Percentiles rank a stretch among this genome's conserved stretches.
These are phyloP conservation scores for Meripilus lineatus DNA, from an alignment of 1,284 basidiomycete species.

Conservation along the genomic window DNA sequence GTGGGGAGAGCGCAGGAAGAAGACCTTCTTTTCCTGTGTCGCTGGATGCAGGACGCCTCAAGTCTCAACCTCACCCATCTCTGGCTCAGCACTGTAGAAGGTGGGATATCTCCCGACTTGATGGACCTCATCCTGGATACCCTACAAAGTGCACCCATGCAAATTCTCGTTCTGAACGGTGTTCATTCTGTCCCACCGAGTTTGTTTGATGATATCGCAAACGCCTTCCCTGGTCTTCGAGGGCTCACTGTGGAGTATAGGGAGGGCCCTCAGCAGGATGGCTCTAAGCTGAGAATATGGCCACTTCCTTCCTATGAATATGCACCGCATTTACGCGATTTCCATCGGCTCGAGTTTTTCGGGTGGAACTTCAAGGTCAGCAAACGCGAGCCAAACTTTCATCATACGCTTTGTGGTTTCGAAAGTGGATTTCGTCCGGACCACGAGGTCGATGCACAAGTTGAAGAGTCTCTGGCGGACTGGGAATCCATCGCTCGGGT, in stretches of 20 bases:
- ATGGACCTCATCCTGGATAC: neutral
- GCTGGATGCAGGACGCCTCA: too few relatives aligned
- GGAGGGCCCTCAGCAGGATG: neutral
- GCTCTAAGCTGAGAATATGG: neutral
- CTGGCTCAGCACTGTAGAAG: too few relatives aligned
- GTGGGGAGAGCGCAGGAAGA: too few relatives aligned
- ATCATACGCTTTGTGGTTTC: too few relatives aligned
- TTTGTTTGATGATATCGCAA: constrained; percentile 1
- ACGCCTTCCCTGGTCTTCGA: constrained; percentile 3
- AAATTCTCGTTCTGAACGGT: constrained; percentile 1
- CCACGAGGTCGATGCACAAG: too few relatives aligned
- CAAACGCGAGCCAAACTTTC: too few relatives aligned
- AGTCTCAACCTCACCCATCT: too few relatives aligned
- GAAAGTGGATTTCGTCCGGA: too few relatives aligned
- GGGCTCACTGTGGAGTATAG: constrained; percentile 3
- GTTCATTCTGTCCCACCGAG: neutral
- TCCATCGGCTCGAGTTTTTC: constrained; percentile 3
- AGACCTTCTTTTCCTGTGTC: too few relatives aligned
- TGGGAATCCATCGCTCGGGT: too few relatives aligned
- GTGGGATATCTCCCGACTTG: too few relatives aligned
- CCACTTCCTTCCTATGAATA: constrained; percentile 6
- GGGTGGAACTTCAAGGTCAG: constrained; percentile 3
- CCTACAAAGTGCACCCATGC: neutral
- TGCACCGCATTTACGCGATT: neutral
- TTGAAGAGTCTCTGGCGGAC: too few relatives aligned